Conservation (phyloP, 1,139 yeast genomes). For the Maudiozyma humilis region DNA sequence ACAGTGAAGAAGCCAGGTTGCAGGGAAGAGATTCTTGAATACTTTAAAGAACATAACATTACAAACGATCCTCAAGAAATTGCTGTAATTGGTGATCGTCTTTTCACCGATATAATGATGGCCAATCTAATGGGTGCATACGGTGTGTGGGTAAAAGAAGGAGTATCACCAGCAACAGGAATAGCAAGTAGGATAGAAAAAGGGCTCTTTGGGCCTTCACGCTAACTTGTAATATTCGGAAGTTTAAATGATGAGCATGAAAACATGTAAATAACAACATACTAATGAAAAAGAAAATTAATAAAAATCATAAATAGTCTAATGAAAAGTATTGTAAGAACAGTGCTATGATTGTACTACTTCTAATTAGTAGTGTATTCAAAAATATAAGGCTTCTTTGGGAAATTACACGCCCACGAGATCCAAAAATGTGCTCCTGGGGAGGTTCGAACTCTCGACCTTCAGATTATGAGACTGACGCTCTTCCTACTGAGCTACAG, state of each 20-base stretch:
- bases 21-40: constrained; percentile 53
- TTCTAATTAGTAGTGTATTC: too few species aligned
- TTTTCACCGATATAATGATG: constrained; percentile 87
- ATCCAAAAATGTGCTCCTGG: constrained; percentile 21
- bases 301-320: too few species aligned
- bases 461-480: constrained; percentile 44
- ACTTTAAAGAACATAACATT: constrained; percentile 44
- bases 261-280: too few species aligned
- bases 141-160: constrained; percentile 76
- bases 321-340: too few species aligned
- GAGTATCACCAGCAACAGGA: constrained; percentile 39
- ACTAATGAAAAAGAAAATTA: too few species aligned
- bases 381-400: too few species aligned
- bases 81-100: constrained; percentile 81
- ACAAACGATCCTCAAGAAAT: constrained; percentile 51
- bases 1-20: constrained; percentile 87
- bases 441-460: constrained; percentile 36
- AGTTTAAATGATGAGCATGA: neutral
- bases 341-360: too few species aligned
- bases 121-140: constrained; percentile 88
- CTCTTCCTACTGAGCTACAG: constrained; percentile 36
- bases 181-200: constrained; percentile 23
- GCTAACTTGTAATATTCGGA: neutral
- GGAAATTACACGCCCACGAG: too few species aligned
- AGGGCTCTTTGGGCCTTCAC: constrained; percentile 10